Evolutionary conservation across 2,329 filamentous ascomycete species (phyloP), one percentile per base, ranked within the genome.

Genomic region (Emergomyces orientalis): DNA sequence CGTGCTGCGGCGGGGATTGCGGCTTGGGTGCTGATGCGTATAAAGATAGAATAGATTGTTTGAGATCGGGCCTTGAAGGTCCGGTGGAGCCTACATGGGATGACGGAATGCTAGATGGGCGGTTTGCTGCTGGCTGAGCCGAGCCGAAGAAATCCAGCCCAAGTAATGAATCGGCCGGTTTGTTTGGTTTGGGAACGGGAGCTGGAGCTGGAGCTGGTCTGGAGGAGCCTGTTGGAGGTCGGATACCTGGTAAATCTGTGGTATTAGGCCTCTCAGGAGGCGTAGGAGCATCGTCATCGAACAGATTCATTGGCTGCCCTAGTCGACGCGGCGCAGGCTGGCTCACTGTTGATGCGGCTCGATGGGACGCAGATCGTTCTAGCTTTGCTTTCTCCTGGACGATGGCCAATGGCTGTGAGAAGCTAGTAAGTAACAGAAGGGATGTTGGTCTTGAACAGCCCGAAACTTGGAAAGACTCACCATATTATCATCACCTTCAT

Each of bases 31-130:
- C 85, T 8, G 90, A 89, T 13, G 92, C 91, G 73, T 99, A 99
- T 19, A 99, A 83, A 8, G 94, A 99, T 58, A 99, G 79, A 65
- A 99, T 99, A 2, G 93, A 97, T 76, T 97, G 93, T 77, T 99
- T 99, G 64, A 99, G 80, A 73, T 99, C 94, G 2, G 93, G 92
- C 65, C 94, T 84, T 55, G 91, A 95, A 34, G 63, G 87, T 14
- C 83, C 82, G 22, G 80, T 80, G 2, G 82, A 74, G 5, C 82
- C 81, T 32, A 72, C 71, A 55, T 84, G 78, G 14, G 86, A 84
- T 22, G 87, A 86, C 4, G 87, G 84, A 25, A 90, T 91, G 77
- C 90, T 96, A 6, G 90, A 85, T n/a, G 92, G 89, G 61, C 91
- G 84, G 61, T 78, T 79, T n/a, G 90, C 85, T 11, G 89, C 81